A percentile compares a stretch with the other conserved stretches of the same genome.
phyloP scores from a whole-genome alignment of 1,284 basidiomycete species.

The Trametes versicolor region DNA sequence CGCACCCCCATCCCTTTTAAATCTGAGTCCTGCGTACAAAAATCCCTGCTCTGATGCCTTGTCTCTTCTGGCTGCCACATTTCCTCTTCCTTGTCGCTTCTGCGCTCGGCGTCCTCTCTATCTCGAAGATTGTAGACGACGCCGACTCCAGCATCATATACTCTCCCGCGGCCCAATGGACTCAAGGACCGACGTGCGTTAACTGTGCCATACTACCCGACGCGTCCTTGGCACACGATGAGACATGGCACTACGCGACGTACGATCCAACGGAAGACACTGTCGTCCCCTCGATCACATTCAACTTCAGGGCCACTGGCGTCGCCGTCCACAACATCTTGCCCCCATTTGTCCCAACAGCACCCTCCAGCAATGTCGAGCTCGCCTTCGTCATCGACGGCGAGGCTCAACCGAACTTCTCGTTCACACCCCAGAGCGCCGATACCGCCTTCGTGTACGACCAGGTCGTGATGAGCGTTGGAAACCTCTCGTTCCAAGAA shows the following conservation, averaged over 20 bases:
- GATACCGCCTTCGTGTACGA: conserved; percentile 6
- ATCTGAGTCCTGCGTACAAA: no score
- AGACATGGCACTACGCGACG: conserved; percentile 15
- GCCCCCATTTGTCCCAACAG: not conserved
- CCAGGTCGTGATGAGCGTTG: not conserved
- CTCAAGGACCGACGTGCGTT: conserved; percentile 3
- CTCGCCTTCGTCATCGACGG: conserved; percentile 18
- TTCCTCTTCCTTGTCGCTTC: not conserved
- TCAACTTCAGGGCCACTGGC: conserved; percentile 18
- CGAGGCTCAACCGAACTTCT: not conserved
- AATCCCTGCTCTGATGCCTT: no score
- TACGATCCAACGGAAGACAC: not conserved
- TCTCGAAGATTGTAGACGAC: conserved; percentile 8
- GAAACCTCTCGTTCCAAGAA: not conserved
- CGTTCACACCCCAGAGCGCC: not conserved
- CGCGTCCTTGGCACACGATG: not conserved
- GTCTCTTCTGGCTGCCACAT: not conserved
- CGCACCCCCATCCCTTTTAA: no score
- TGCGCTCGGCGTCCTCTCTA: conserved; percentile 29
- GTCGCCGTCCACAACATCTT: conserved; percentile 23
- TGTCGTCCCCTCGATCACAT: not conserved
- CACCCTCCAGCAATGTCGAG: conserved; percentile 3
- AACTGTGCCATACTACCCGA: conserved; percentile 6
- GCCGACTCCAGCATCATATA: conserved; percentile 8
- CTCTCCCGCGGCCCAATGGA: conserved; percentile 10